phyloP scores from a whole-genome alignment of 805 yeast species.

The Saturnispora gosingensis region DNA sequence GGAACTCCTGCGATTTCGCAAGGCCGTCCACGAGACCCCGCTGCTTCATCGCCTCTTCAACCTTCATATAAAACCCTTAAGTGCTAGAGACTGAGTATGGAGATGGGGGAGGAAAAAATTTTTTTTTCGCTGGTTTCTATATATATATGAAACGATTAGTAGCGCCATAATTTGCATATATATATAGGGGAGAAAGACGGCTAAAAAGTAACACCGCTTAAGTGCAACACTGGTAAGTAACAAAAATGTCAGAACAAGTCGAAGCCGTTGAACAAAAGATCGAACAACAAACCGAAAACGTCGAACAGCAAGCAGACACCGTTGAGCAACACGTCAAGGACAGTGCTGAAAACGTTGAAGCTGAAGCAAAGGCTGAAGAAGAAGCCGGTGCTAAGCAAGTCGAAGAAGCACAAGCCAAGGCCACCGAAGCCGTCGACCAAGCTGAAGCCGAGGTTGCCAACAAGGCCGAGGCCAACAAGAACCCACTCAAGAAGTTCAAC shows the following conservation, averaged over 20 bases:
- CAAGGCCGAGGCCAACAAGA: conserved; percentile 1
- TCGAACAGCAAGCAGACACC: conserved; percentile 3
- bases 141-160: neutral
- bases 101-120: neutral
- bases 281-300: conserved; percentile 11
- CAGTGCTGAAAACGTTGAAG: neutral
- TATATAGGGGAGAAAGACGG: neutral
- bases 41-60: conserved; percentile 7
- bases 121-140: neutral
- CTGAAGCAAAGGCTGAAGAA: conserved; percentile 1
- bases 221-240: neutral
- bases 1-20: neutral
- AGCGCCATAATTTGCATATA: neutral
- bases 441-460: neutral
- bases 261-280: conserved; percentile 14
- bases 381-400: neutral
- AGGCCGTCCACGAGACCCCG: conserved; percentile 5
- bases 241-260: neutral
- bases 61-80: neutral
- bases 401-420: neutral
- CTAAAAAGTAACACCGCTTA: neutral
- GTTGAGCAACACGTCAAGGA: conserved; percentile 4
- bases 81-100: neutral
- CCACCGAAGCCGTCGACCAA: neutral
- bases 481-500: conserved; percentile 21